Percentiles rank a stretch among this genome's conserved stretches.
Evolutionary conservation across 2,329 filamentous ascomycete species (phyloP).

Genomic region (Cercospora sp.): DNA sequence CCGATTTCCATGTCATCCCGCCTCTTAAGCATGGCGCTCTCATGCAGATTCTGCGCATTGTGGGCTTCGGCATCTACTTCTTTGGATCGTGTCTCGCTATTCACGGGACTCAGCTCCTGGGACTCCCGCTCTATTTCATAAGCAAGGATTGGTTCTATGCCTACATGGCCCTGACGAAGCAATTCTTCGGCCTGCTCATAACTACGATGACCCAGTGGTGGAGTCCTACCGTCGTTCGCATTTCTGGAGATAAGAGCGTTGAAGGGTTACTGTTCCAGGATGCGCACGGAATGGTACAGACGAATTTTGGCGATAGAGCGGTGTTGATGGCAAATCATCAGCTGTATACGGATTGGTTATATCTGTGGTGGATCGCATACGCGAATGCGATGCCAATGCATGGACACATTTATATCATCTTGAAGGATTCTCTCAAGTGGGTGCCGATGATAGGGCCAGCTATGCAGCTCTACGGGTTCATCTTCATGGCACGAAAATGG

Average conservation of each 20-base stretch:
- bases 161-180: slow-evolving; percentile 85
- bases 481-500: slow-evolving; percentile 93
- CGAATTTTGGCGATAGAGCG: slow-evolving; percentile 76
- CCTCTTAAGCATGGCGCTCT: slow-evolving; percentile 44
- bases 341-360: slow-evolving; percentile 75
- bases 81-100: slow-evolving; percentile 46
- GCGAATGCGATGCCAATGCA: slow-evolving; percentile 67
- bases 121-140: slow-evolving; percentile 70
- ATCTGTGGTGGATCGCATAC: slow-evolving; percentile 90
- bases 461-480: slow-evolving; percentile 86
- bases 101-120: slow-evolving; percentile 69
- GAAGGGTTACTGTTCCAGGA: slow-evolving; percentile 70
- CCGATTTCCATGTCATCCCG: slow-evolving; percentile 6
- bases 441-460: slow-evolving; percentile 78
- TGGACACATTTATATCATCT: slow-evolving; percentile 84
- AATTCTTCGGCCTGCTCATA: slow-evolving; percentile 73
- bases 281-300: slow-evolving; percentile 68
- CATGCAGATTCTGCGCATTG: slow-evolving; percentile 47
- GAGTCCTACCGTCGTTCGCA: slow-evolving; percentile 74
- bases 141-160: slow-evolving; percentile 76
- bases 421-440: slow-evolving; percentile 82
- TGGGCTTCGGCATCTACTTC: slow-evolving; percentile 50
- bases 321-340: slow-evolving; percentile 86
- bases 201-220: slow-evolving; percentile 83
- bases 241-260: slow-evolving; percentile 80